Evolutionary conservation across 306 rosid genomes (phyloP), one percentile per base, ranked within the genome.

Genomic region (Gastrolobium bilobum): DNA sequence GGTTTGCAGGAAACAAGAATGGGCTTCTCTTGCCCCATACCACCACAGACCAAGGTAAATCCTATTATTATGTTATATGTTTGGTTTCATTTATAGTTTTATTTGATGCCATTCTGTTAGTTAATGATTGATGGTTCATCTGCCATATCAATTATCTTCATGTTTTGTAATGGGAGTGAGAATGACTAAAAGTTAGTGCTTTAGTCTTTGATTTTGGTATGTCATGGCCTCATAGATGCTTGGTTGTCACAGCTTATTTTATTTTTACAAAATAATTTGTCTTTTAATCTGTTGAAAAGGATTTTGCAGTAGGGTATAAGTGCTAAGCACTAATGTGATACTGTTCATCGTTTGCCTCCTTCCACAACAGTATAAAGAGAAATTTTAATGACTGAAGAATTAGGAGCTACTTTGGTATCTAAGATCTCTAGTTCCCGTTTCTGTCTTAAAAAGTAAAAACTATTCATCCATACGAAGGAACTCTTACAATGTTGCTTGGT

Each of bases 1-100:
- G 60, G 35, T 50, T 74, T 78, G 39, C 84, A 91, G 97, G 98
- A 64, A 94, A 94, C 80, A 94, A 89, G 81, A 94, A 94, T 6
- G 97, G 98, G 35, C 98, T 94, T 82, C 91, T 94, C 30, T 75
- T 94, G 81, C 96, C 98, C 9, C 98, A 92, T 84, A 90, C 88
- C 63, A 90, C 96, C 58, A 92, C 98, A 7, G 97, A 94, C 78
- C 98, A 92, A 89, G 98, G 97, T 87, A 37, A 53, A 60, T 81
- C 34, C 1, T 0, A 8, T 35, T 51, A 37, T 61, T 52, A 37
- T 37, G 37, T 35, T 61, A 26, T 7, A 42, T 40, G 15, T 51
- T 48, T 58, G 8, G 43, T 74, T 44, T 67, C 68, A 40, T 56
- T 42, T 46, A 31, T 64, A n/a, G 34, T 53, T 30, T 5, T 56